Base-by-base conservation (phyloP, 768 basidiomycete species). In the Rubroboletus satanas region DNA sequence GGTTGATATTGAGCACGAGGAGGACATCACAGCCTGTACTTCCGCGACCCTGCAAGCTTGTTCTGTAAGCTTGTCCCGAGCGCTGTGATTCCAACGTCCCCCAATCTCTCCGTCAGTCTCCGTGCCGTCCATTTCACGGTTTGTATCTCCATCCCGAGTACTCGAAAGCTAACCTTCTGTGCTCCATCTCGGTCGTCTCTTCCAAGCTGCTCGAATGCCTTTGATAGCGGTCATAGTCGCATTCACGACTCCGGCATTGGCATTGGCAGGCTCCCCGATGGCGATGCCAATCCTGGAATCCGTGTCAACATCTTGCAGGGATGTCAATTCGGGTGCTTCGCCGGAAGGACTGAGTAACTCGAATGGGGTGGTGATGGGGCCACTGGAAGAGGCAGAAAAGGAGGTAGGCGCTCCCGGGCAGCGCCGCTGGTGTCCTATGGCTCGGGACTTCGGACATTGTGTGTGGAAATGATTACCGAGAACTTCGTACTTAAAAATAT, bases 141-240 rank as follows among this genome's bases (percentile, higher is more conserved):
- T 78, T 1, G 73, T 75, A 48, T 74, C 77, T 12, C 79, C 80
- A 51, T 79, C 84, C 17, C 76, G 75, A 3, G 82, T 81, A 62
- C 87, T 88, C 4, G 83, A 79, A 91, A 93, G 62, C 87, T 87
- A 70, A 90, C 89, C 62, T 88, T 87, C 29, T 83, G 79, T 1
- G 77, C 73, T 10, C 81, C 83, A 55, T 85, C 83, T 21, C 74
- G 73, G 62, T 80, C 79, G 32, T 72, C 73, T 41, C 77, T 74
- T 14, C 86, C 88, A 29, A 93, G 83, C 62, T 93, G 89, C 56
- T 94, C 90, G 62, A 95, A 92, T 15, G 92, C 92, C 60, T 89
- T 76, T 70, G 6, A 96, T 89, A 52, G 95, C 92, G 3, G 87
- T 92, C 79, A 95, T 79, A 3, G 93, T 95, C 2, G 86, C 90